phyloP scores from a whole-genome alignment of 768 basidiomycete genomes.

The Auricularia heimuer region DNA sequence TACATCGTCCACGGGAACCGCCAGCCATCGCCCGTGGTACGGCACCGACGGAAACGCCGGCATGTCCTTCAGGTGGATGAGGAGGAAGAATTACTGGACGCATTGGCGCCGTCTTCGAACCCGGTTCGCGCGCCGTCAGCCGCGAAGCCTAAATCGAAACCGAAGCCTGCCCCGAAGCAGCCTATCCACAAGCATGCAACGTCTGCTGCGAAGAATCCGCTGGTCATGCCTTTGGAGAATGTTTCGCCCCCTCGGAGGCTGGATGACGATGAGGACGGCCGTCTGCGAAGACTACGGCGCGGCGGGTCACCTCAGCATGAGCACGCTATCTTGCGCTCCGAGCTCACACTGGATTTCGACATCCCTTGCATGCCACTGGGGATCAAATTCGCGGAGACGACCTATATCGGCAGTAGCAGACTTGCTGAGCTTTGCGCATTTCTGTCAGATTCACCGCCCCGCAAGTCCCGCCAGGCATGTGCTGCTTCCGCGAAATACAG shows the following conservation, averaged over 20 bases:
- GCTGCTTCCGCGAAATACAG: slow-evolving; percentile 30
- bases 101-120: no score
- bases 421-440: slow-evolving; percentile 47
- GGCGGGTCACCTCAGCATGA: not conserved
- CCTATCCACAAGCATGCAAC: no score
- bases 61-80: no score
- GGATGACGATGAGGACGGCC: not conserved
- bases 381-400: slow-evolving; percentile 37
- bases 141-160: no score
- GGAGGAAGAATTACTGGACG: no score
- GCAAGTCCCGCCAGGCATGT: slow-evolving; percentile 21
- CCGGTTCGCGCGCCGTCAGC: no score
- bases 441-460: slow-evolving; percentile 18
- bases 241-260: not conserved
- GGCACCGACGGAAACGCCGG: no score
- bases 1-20: no score
- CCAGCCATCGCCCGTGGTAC: no score
- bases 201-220: not conserved
- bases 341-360: slow-evolving; percentile 39
- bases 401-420: slow-evolving; percentile 51
- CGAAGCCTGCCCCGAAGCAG: no score
- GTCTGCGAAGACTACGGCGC: not conserved
- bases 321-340: slow-evolving; percentile 5
- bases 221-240: not conserved
- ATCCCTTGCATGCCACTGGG: slow-evolving; percentile 42